Conservation (phyloP, 75 land plant genomes). For the Pseudotsuga menziesii region DNA sequence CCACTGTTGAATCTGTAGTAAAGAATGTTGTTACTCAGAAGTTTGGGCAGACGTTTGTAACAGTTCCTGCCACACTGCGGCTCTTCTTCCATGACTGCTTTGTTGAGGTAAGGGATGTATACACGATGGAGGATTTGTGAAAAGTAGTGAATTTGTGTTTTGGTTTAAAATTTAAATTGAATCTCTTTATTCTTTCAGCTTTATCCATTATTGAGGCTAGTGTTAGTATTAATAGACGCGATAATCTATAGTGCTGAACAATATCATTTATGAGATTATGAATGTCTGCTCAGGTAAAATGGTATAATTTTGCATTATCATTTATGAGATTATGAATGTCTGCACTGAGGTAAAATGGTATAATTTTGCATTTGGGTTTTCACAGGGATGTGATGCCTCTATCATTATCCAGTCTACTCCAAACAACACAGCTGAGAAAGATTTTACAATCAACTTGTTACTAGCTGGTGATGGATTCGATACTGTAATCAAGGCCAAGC, state of each 20-base stretch:
- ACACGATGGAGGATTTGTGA: not conserved
- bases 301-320: not conserved
- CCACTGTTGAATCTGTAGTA: constrained; percentile 45
- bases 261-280: not conserved
- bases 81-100: constrained; percentile 52
- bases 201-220: not conserved
- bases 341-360: not conserved
- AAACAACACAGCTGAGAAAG: constrained; percentile 63
- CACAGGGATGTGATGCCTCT: constrained; percentile 80
- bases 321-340: not conserved
- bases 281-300: not conserved
- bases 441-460: constrained; percentile 56
- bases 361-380: not conserved
- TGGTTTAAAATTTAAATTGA: not conserved
- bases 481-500: constrained; percentile 77
- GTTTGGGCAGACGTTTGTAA: constrained; percentile 33
- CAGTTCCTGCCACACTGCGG: constrained; percentile 49
- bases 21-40: constrained; percentile 22
- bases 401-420: constrained; percentile 42
- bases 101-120: constrained; percentile 13
- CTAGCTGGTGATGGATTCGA: constrained; percentile 91
- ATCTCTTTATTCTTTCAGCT: not conserved
- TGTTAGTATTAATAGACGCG: not conserved
- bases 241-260: not conserved
- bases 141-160: too few relatives aligned